Evolutionary conservation across 2,329 filamentous ascomycete species (phyloP), one percentile per base, ranked within the genome.

Genomic region (Cercospora sp.): DNA sequence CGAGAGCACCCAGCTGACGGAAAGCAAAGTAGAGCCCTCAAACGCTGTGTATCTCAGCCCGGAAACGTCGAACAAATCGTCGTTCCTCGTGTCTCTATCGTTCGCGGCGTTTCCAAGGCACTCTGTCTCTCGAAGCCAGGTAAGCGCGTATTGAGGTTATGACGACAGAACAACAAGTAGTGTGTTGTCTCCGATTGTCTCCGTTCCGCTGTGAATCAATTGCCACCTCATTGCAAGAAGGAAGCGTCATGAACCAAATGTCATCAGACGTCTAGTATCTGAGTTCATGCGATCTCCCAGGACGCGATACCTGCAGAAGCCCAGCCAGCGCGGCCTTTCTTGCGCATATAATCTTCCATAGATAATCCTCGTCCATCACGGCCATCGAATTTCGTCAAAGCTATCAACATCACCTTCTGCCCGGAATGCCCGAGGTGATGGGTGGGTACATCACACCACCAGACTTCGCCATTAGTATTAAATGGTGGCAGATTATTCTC

Each of bases 391-490:
- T 75, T 81, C 12, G 80, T 87, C 42, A 96, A 82, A 20, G 87
- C 86, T 66, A 86, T 86, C 31, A 95, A 79, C 71, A 84, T 85
- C 5, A 94, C 81, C 63, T 85, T 87, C 79, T 93, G 81, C 74
- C 92, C 92, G 0, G 89, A 86, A 0, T 83, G 83, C 0, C 92
- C 92, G 20, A 96, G 80, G 66, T 89, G 86, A 33, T 82, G 79
- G 0, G 87, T 82, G 3, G 78, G 75, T 3, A 97, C 86, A 79
- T 97, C 94, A 1, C 88, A 80, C 88, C 92, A 96, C 87, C 91
- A 96, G 80, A 90, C 90, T 13, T 91, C 91, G 68, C 94, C 91
- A n/a, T 87, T 90, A 10, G 80, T 74, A 77, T 91, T 86, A 64
- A 97, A 87, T 0, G 91, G 87, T 1, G 94, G 80, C 64, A 87